These are phyloP conservation scores for Plantago ovata DNA, from an alignment of 257 asterid species.

Conservation along the genomic window DNA sequence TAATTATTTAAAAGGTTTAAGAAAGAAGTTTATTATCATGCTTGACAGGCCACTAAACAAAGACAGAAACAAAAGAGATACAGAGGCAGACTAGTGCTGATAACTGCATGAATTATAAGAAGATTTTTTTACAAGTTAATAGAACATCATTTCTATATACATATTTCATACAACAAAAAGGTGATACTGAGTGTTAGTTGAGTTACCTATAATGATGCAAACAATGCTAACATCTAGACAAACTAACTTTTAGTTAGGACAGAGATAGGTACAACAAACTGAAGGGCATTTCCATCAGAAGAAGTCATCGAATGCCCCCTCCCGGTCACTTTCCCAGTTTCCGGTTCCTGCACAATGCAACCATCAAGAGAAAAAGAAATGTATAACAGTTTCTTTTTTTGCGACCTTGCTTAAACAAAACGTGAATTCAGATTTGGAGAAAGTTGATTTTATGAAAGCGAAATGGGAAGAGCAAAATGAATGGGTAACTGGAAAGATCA, in stretches of 20 bases:
- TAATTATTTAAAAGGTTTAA: constrained; percentile 3
- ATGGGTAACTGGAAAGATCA: constrained; percentile 22
- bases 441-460: constrained; percentile 28
- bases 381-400: constrained; percentile 34
- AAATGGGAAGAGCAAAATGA: constrained; percentile 22
- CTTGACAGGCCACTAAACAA: constrained; percentile 15
- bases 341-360: constrained; percentile 88
- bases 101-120: constrained; percentile 22
- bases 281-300: constrained; percentile 75
- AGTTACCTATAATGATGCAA: constrained; percentile 36
- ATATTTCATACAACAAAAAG: constrained; percentile 36
- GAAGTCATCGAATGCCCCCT: constrained; percentile 97
- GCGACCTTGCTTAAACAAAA: constrained; percentile 28
- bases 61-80: background rate
- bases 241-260: constrained; percentile 42
- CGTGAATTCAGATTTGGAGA: constrained; percentile 26
- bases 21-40: constrained; percentile 6
- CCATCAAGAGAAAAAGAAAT: constrained; percentile 56
- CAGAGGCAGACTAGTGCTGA: constrained; percentile 15
- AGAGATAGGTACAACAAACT: constrained; percentile 45
- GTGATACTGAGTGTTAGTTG: constrained; percentile 36
- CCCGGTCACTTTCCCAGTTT: constrained; percentile 77
- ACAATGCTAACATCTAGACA: constrained; percentile 33
- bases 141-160: constrained; percentile 28
- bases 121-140: constrained; percentile 22